A percentile compares a stretch with the other conserved stretches of the same genome.
phyloP scores from a whole-genome alignment of 371 early-diverging fungal species.

The Syncephalastrum contaminatum region DNA sequence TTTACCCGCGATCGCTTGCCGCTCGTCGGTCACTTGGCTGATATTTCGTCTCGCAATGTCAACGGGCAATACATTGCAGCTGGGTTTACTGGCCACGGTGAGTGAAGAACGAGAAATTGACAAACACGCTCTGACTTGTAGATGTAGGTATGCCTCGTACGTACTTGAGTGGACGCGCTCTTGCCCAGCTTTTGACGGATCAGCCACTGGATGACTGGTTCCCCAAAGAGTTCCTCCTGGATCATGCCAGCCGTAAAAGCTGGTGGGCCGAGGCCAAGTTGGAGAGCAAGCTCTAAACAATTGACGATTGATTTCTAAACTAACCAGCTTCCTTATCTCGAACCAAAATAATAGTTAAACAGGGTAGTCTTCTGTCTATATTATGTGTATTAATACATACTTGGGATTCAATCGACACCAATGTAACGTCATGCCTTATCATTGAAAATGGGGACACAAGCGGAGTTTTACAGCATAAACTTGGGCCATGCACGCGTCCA shows the following conservation, averaged over 20 bases:
- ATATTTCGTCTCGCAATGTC: slow-evolving; percentile 1
- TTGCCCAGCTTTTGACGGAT: slow-evolving; percentile 37
- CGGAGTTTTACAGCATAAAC: background rate
- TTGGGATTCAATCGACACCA: too few species aligned
- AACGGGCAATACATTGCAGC: slow-evolving; percentile 39
- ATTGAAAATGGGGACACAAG: background rate
- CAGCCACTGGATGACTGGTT: slow-evolving; percentile 22
- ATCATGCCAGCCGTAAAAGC: slow-evolving; percentile 17
- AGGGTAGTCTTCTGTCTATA: too few species aligned
- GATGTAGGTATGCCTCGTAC: slow-evolving; percentile 54
- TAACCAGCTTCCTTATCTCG: too few species aligned
- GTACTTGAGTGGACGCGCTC: slow-evolving; percentile 40
- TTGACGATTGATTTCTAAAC: too few species aligned
- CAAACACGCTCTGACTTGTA: background rate
- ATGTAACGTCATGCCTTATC: background rate
- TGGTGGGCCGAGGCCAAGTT: slow-evolving; percentile 8
- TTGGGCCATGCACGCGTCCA: too few species aligned
- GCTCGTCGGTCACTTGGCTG: slow-evolving; percentile 32
- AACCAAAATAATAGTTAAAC: too few species aligned
- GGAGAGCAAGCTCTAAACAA: slow-evolving; percentile 9
- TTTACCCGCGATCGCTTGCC: slow-evolving; percentile 45
- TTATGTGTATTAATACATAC: too few species aligned
- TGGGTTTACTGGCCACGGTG: slow-evolving; percentile 38
- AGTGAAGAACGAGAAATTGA: background rate
- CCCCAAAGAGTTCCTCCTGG: slow-evolving; percentile 19